A percentile compares a stretch with the other conserved stretches of the same genome.
Evolutionary conservation across 2,329 filamentous ascomycete species (phyloP).

Genomic region (Cryphonectria naterciae): DNA sequence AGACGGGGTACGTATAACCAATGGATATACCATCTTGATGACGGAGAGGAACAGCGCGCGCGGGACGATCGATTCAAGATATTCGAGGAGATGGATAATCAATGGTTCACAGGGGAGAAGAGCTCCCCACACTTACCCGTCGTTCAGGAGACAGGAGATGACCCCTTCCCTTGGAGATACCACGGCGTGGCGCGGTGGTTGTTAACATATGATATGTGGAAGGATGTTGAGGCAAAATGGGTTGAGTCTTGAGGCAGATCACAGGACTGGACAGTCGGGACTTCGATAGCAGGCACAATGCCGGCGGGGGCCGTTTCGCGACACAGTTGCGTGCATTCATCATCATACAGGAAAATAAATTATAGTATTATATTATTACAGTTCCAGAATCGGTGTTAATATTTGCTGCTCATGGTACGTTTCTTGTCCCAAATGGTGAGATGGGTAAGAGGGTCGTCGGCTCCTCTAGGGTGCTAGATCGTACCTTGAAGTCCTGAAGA

Average conservation of each 20-base stretch:
- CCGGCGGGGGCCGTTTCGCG: no score
- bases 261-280: no score
- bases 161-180: constrained; percentile 47
- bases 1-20: constrained; percentile 64
- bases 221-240: constrained; percentile 43
- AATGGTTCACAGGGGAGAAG: constrained; percentile 36
- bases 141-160: constrained; percentile 42
- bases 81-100: constrained; percentile 39
- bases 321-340: no score
- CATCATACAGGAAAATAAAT: no score
- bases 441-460: no score
- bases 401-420: no score
- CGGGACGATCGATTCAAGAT: constrained; percentile 47
- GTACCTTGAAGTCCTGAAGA: no score
- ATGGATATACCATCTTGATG: constrained; percentile 63
- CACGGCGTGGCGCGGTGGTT: constrained; percentile 46
- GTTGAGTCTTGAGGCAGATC: constrained; percentile 19
- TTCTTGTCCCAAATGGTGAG: no score
- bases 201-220: constrained; percentile 45
- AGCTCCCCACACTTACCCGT: constrained; percentile 30
- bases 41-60: constrained; percentile 59
- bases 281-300: no score
- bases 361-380: no score
- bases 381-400: no score
- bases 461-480: no score